phyloP scores from a whole-genome alignment of 106 monocot species.

The Agapanthus africanus region DNA sequence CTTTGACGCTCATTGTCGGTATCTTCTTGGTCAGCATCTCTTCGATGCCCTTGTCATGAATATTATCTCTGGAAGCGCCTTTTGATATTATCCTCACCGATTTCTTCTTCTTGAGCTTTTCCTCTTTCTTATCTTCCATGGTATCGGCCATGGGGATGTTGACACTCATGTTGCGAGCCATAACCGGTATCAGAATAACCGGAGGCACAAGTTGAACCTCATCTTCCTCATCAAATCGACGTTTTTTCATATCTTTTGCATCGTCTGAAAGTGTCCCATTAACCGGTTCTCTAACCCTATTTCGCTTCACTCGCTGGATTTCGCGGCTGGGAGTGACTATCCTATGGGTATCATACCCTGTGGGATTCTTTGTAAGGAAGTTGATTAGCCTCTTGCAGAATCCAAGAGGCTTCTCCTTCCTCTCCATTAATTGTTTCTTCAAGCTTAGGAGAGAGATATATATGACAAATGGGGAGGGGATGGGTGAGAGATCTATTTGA shows the following conservation, averaged over 20 bases:
- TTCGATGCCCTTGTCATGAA: too few species aligned
- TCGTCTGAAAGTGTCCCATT: not conserved
- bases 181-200: not conserved
- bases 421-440: not conserved
- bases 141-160: not conserved
- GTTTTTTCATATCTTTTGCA: too few species aligned
- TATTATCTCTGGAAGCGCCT: too few species aligned
- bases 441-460: too few species aligned
- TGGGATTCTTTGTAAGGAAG: not conserved
- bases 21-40: too few species aligned
- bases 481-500: not conserved
- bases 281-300: not conserved
- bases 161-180: not conserved
- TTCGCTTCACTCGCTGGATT: not conserved
- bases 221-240: not conserved
- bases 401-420: slow-evolving; percentile 1
- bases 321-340: slow-evolving; percentile 4
- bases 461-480: not conserved
- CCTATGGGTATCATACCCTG: not conserved
- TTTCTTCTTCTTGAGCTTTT: too few species aligned
- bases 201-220: not conserved
- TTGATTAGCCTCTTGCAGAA: slow-evolving; percentile 5
- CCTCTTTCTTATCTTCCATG: not conserved
- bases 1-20: too few species aligned
- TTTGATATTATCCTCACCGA: too few species aligned